Evolutionary conservation across 2,329 filamentous ascomycete species (phyloP).

Genomic region (Pseudonectria foliicola): DNA sequence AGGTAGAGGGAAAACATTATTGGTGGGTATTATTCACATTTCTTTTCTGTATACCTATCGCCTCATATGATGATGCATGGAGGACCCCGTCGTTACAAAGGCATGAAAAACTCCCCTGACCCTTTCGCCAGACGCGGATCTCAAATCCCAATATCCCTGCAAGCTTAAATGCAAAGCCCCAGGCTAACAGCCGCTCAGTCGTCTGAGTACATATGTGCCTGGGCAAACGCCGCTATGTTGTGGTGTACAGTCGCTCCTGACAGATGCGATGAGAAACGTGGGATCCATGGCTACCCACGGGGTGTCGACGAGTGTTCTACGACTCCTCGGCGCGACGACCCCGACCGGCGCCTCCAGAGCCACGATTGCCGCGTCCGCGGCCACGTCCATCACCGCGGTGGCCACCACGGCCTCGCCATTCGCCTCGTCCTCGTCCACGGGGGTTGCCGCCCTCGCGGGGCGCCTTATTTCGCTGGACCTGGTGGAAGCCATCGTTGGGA

Average conservation of each 20-base stretch:
- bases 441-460: constrained; percentile 40
- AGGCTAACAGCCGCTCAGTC: constrained; percentile 18
- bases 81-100: constrained; percentile 23
- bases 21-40: constrained; percentile 22
- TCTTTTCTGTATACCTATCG: constrained; percentile 16
- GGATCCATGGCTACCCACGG: constrained; percentile 19
- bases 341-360: constrained; percentile 26
- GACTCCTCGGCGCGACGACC: constrained; percentile 35
- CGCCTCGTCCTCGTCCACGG: constrained; percentile 40
- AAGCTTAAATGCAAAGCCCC: constrained; percentile 25
- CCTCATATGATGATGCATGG: constrained; percentile 10
- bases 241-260: constrained; percentile 32
- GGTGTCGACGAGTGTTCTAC: constrained; percentile 22
- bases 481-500: constrained; percentile 62
- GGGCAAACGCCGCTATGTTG: constrained; percentile 33
- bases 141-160: constrained; percentile 21
- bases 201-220: constrained; percentile 19
- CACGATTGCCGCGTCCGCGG: constrained; percentile 33
- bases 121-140: constrained; percentile 20
- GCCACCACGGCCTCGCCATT: constrained; percentile 45
- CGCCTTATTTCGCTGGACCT: constrained; percentile 58
- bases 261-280: constrained; percentile 24
- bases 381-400: constrained; percentile 41
- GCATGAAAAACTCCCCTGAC: constrained; percentile 18
- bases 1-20: constrained; percentile 2